phyloP scores from a whole-genome alignment of 1,139 yeast genomes.

The Protomyces gravidus region DNA sequence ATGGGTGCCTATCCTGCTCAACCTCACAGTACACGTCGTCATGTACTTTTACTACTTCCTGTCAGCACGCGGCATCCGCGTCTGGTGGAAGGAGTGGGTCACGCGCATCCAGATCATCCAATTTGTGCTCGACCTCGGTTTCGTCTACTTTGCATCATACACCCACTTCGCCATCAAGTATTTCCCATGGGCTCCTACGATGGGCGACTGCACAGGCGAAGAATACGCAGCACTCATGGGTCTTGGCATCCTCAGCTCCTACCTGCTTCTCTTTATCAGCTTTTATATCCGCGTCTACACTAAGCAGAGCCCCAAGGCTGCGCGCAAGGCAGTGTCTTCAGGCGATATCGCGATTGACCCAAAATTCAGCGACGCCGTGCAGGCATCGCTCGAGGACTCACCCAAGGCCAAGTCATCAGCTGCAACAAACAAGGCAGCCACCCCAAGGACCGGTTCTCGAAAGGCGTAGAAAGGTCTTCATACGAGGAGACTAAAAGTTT shows the following conservation, averaged over 20 bases:
- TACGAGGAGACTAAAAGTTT: not conserved
- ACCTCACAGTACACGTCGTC: slow-evolving; percentile 88
- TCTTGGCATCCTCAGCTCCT: slow-evolving; percentile 80
- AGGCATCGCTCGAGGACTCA: slow-evolving; percentile 21
- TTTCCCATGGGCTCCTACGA: slow-evolving; percentile 62
- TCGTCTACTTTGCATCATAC: slow-evolving; percentile 90
- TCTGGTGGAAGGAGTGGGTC: slow-evolving; percentile 99
- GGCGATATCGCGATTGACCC: slow-evolving; percentile 27
- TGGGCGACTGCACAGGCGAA: slow-evolving; percentile 87
- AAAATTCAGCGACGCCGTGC: slow-evolving; percentile 20
- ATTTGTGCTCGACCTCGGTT: slow-evolving; percentile 80
- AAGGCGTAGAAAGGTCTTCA: slow-evolving; percentile 2
- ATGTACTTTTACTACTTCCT: slow-evolving; percentile 98
- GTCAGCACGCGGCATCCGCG: slow-evolving; percentile 87
- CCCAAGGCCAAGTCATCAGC: slow-evolving; percentile 9
- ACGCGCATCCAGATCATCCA: slow-evolving; percentile 94
- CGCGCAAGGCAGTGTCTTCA: slow-evolving; percentile 17
- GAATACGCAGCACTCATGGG: slow-evolving; percentile 91
- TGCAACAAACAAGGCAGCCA: slow-evolving; percentile 3
- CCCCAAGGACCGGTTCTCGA: slow-evolving; percentile 28
- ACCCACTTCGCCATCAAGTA: slow-evolving; percentile 41
- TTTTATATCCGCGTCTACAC: slow-evolving; percentile 87
- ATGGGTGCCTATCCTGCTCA: slow-evolving; percentile 90
- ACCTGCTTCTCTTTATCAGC: slow-evolving; percentile 83
- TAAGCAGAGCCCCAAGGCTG: slow-evolving; percentile 39